These are phyloP conservation scores for Ceratocystis albifundus DNA, from an alignment of 2,329 filamentous ascomycete species.

Conservation along the genomic window DNA sequence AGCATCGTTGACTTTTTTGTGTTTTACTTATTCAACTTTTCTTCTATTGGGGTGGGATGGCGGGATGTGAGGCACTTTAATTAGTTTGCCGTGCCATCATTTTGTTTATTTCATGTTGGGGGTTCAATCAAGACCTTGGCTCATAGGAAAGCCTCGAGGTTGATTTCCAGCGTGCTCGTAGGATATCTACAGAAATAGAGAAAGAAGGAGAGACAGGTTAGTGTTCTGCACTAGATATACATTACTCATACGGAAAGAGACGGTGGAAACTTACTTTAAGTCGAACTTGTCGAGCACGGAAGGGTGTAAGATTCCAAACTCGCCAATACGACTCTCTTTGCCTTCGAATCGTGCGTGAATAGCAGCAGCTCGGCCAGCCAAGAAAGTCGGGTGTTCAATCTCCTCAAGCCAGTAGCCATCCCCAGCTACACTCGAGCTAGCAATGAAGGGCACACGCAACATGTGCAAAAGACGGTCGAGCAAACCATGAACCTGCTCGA, in stretches of 20 bases:
- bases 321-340: conserved; percentile 62
- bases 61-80: conserved; percentile 16
- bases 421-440: conserved; percentile 42
- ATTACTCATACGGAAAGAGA: neutral
- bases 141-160: conserved; percentile 84
- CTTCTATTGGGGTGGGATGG: neutral
- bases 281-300: conserved; percentile 89
- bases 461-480: conserved; percentile 86
- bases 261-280: conserved; percentile 49
- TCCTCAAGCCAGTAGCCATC: conserved; percentile 92
- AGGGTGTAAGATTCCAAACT: conserved; percentile 90
- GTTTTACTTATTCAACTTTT: conserved; percentile 18
- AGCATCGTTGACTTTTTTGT: neutral
- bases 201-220: conserved; percentile 19
- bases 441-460: conserved; percentile 73
- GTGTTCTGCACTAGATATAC: neutral
- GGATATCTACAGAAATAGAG: conserved; percentile 53
- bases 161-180: conserved; percentile 86
- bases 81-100: conserved; percentile 9
- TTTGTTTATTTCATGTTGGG: neutral
- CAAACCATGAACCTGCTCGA: conserved; percentile 89
- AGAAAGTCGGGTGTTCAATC: conserved; percentile 82
- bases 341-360: conserved; percentile 66
- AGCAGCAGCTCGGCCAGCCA: conserved; percentile 76
- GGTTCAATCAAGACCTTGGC: conserved; percentile 19